phyloP scores from a whole-genome alignment of 768 basidiomycete species.

The Cyclocybe aegerita region DNA sequence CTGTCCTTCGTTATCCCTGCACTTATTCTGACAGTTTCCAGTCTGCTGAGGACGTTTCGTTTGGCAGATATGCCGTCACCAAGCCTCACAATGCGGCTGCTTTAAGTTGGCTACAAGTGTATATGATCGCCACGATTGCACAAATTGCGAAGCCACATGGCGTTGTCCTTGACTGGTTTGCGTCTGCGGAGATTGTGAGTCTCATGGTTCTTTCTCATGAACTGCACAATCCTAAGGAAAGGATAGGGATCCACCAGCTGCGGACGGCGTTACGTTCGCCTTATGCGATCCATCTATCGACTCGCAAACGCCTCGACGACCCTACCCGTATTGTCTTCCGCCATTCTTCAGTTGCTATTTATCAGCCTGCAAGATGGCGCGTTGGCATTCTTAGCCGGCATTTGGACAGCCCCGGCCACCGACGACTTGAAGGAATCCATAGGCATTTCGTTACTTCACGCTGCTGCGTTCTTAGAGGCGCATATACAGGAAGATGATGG shows the following conservation, averaged over 20 bases:
- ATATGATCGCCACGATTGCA: conserved; percentile 51
- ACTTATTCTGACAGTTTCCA: conserved; percentile 20
- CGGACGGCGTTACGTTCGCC: conserved; percentile 47
- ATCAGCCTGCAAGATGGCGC: conserved; percentile 65
- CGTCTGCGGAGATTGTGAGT: conserved; percentile 32
- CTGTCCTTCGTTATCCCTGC: neutral
- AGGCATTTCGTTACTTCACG: conserved; percentile 69
- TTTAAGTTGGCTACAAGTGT: conserved; percentile 54
- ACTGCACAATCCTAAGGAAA: neutral
- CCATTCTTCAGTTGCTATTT: conserved; percentile 66
- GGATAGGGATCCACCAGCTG: conserved; percentile 16
- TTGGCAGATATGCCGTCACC: conserved; percentile 48
- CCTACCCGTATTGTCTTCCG: conserved; percentile 48
- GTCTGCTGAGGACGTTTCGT: conserved; percentile 42
- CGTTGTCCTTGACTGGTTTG: conserved; percentile 52
- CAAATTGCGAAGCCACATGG: conserved; percentile 45
- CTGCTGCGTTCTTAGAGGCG: conserved; percentile 78
- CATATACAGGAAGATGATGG: conserved; percentile 51
- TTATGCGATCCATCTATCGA: conserved; percentile 66
- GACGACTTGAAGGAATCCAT: conserved; percentile 32
- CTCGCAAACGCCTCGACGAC: conserved; percentile 59
- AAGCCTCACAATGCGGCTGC: conserved; percentile 66
- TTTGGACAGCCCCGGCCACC: conserved; percentile 46
- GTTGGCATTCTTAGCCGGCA: conserved; percentile 76
- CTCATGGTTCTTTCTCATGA: neutral